Evolutionary conservation across 148 eudicot species (phyloP), one percentile per base, ranked within the genome.

Genomic region (Beta vulgaris): DNA sequence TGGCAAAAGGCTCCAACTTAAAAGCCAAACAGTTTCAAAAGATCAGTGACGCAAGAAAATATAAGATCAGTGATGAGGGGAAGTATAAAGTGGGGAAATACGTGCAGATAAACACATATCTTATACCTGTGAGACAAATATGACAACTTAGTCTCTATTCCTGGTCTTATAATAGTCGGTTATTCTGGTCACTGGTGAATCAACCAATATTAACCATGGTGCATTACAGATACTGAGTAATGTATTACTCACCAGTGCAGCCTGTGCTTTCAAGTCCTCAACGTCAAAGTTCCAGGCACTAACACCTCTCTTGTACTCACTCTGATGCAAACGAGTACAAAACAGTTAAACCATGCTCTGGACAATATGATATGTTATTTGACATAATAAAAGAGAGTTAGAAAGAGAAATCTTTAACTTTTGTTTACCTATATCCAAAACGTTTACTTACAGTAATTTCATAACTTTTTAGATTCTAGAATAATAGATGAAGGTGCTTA

Each of bases 201-300:
- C 36, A 18, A 72, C 13, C 46, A 59, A 39, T 6, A 57, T 23
- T 40, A 35, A 61, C 48, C 10, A 21, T 15, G 39, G 25, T 40
- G 42, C 48, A 77, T 26, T 14, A 69, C 21, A 25, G n/a, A 54
- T 13, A 26, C 40, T n/a, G 60, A 43, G 4, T 49, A 57, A 42
- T n/a, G n/a, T 42, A 55, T 62, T 35, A 87, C 84, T 80, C 82
- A 95, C 99, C 97, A 91, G 68, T 39, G 98, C 87, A 63, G 98
- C 99, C 84, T 92, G 97, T 42, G 78, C 83, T 85, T 92, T 95
- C 80, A 95, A 80, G 82, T 95, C 97, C 74, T 92, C 97, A 25
- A 95, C 59, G 79, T 95, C 97, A 75, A 95, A 95, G 87, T 95
- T 95, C 99, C 99, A 95, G 19, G 96, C 99, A 85, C 99, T 95